Conservation (phyloP, 139 green algal genomes). For the Chlorella sp. region DNA sequence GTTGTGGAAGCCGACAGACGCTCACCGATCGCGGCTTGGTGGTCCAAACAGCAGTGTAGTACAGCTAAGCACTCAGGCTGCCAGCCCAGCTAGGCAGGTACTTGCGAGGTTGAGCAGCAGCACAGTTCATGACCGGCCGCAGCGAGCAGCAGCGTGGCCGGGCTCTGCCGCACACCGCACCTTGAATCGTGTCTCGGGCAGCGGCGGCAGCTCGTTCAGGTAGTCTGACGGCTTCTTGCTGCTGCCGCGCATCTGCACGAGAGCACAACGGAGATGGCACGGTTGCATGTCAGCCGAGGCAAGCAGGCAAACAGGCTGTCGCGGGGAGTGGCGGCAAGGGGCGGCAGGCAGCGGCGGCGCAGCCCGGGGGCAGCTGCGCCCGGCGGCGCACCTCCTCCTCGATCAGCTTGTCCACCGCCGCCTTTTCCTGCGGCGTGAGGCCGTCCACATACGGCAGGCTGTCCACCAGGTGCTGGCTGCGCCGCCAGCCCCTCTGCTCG, state of each 20-base stretch:
- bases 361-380: neutral
- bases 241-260: constrained; percentile 38
- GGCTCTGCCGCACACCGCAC: neutral
- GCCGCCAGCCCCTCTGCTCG: constrained; percentile 60
- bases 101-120: too few relatives aligned
- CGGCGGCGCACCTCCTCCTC: constrained; percentile 71
- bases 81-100: too few relatives aligned
- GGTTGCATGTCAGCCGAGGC: too few relatives aligned
- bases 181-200: constrained; percentile 63
- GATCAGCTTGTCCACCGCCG: constrained; percentile 73
- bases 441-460: constrained; percentile 83
- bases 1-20: neutral
- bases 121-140: too few relatives aligned
- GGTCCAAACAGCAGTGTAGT: too few relatives aligned
- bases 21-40: too few relatives aligned
- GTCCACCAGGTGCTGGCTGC: constrained; percentile 76
- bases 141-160: too few relatives aligned
- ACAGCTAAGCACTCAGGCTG: too few relatives aligned
- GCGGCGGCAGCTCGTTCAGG: constrained; percentile 66
- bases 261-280: too few relatives aligned
- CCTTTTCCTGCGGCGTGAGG: constrained; percentile 55
- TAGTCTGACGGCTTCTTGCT: constrained; percentile 78
- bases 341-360: too few relatives aligned
- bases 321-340: neutral
- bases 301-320: too few relatives aligned